Evolutionary conservation across 225 moss, liverwort and hornwort species (phyloP).

Genomic region (Pseudisothecium myosuroides): DNA sequence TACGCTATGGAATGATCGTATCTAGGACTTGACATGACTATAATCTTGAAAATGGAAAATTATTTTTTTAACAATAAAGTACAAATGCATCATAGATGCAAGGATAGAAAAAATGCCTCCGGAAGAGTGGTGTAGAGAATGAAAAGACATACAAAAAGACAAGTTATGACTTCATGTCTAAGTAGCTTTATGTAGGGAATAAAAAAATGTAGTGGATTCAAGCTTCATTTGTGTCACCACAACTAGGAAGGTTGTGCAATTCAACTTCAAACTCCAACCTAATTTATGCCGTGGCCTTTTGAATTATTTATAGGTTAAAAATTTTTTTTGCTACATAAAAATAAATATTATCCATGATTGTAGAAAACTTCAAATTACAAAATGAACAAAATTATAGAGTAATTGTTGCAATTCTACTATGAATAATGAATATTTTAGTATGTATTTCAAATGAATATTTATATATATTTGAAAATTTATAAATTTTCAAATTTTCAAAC

Average conservation of each 20-base stretch:
- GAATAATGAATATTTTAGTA: not conserved
- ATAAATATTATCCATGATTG: not conserved
- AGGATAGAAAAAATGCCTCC: not conserved
- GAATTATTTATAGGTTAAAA: too few species aligned
- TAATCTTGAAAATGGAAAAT: not conserved
- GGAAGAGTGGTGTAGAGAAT: not conserved
- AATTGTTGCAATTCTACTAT: not conserved
- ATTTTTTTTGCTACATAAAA: not conserved
- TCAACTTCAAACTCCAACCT: not conserved
- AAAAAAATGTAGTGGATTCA: not conserved
- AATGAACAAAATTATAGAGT: not conserved
- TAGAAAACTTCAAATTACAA: not conserved
- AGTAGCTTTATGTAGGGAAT: not conserved
- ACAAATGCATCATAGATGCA: not conserved
- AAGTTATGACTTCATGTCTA: not conserved
- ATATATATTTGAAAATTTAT: not conserved
- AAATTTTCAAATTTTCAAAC: not conserved
- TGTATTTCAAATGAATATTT: not conserved
- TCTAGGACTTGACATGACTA: not conserved
- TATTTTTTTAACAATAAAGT: not conserved
- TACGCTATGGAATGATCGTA: not conserved
- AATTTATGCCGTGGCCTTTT: not conserved
- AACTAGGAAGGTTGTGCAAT: not conserved
- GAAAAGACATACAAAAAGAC: not conserved
- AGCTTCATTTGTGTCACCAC: not conserved